phyloP scores from a whole-genome alignment of 129 eudicot genomes.

The Flaveria ramosissima region DNA sequence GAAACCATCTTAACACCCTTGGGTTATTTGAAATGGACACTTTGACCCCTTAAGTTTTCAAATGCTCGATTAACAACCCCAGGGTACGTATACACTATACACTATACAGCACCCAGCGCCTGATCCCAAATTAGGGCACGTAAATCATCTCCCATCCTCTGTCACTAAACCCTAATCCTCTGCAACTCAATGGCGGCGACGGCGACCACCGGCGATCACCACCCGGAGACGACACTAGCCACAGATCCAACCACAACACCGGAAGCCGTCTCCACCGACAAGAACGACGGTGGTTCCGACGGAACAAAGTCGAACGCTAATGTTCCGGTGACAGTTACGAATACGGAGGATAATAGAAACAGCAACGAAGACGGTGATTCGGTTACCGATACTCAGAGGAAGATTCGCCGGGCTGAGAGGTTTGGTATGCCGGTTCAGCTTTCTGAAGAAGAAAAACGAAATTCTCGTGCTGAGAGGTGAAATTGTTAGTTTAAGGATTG shows the following conservation, averaged over 20 bases:
- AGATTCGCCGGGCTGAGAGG: slow-evolving; percentile 87
- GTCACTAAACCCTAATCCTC: slow-evolving; percentile 11
- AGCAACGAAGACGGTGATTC: slow-evolving; percentile 34
- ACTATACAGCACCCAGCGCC: background rate
- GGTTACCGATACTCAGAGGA: slow-evolving; percentile 57
- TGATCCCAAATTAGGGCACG: slow-evolving; percentile 33
- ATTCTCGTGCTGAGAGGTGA: slow-evolving; percentile 92
- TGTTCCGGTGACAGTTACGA: slow-evolving; percentile 26
- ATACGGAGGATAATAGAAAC: background rate
- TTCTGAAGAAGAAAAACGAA: slow-evolving; percentile 83
- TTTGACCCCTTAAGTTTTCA: background rate
- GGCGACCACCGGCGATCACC: slow-evolving; percentile 24
- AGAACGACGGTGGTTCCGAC: slow-evolving; percentile 31
- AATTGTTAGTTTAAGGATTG: background rate
- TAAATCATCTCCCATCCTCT: slow-evolving; percentile 10
- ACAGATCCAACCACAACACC: slow-evolving; percentile 23
- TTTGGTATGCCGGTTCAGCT: slow-evolving; percentile 84
- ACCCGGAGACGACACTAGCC: slow-evolving; percentile 36
- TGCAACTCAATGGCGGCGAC: slow-evolving; percentile 39
- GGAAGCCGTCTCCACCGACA: slow-evolving; percentile 32
- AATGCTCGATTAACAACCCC: background rate
- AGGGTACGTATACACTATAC: too few relatives aligned
- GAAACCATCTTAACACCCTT: too few relatives aligned
- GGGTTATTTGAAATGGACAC: too few relatives aligned
- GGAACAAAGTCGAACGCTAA: slow-evolving; percentile 34